Evolutionary conservation across 2,329 filamentous ascomycete species (phyloP), one percentile per base, ranked within the genome.

Genomic region (Aspergillus floridensis): DNA sequence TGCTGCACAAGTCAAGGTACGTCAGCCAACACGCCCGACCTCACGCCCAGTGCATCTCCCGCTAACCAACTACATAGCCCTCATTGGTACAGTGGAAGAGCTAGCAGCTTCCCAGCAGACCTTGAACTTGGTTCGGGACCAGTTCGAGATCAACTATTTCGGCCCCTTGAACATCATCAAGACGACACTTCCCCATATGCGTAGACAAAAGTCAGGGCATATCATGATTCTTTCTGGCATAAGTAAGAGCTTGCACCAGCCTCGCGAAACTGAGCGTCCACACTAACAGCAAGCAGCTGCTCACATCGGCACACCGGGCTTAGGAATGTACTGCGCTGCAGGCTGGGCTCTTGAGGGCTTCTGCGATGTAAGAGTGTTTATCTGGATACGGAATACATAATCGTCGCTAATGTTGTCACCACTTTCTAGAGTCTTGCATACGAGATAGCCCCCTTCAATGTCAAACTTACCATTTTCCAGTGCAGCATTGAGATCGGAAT

Each of bases 291-390:
- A 22, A 38, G 52, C 59, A 84, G 81, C 91, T 41, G 93, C 92
- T 3, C 93, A 97, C 75, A 88, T 98, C 60, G 93, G 93, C 38
- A 97, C 93, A 0, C 95, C 95, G 0, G 92, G 93, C 2, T 85
- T 98, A 78, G 86, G 91, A 58, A 90, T 96, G 81, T 95, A 96
- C 74, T 95, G 92, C 65, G 92, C 93, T 19, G 90, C 92, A 14
- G 93, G 92, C 41, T 97, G 93, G 92, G 95, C 92, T 1, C 84
- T 97, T 38, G 95, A 98, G 77, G 95, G 93, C 19, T 97, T 95
- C 74, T 97, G 93, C 78, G 93, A 98, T 77, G 92, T 83, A 69
- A 63, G 32, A 35, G 72, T 59, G 21, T 10, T 53, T 31, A 14
- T 26, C 16, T 24, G n/a, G 38, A 11, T 21, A 35, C 22, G 4